Conservation (phyloP, 768 basidiomycete species). For the Fomitopsis serialis region DNA sequence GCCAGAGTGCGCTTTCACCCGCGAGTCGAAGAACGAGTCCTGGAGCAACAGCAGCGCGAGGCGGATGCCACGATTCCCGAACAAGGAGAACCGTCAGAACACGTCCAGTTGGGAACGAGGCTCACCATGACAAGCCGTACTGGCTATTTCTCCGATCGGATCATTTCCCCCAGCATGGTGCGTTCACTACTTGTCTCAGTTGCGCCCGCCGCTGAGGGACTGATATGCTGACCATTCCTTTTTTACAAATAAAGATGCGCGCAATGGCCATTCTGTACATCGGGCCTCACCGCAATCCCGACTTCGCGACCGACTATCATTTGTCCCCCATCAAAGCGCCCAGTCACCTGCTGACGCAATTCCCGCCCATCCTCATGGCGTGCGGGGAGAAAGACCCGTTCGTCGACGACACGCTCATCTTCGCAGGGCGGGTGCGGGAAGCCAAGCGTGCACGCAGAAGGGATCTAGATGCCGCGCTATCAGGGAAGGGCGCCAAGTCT, state of each 20-base stretch:
- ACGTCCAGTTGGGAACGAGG: constrained; percentile 68
- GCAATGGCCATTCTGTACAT: constrained; percentile 99
- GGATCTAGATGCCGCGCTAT: constrained; percentile 60
- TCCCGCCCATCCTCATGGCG: constrained; percentile 90
- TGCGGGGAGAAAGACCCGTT: constrained; percentile 94
- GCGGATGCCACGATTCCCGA: background rate
- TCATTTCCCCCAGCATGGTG: constrained; percentile 96
- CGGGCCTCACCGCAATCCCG: constrained; percentile 89
- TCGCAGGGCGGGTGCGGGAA: constrained; percentile 90
- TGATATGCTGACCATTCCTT: too few relatives aligned
- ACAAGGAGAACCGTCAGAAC: background rate
- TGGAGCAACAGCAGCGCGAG: constrained; percentile 1
- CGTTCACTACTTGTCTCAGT: constrained; percentile 25
- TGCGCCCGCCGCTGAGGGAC: too few relatives aligned
- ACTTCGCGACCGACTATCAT: constrained; percentile 93
- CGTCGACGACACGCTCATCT: constrained; percentile 96
- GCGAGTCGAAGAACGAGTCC: constrained; percentile 10
- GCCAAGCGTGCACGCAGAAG: constrained; percentile 82
- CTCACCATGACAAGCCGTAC: constrained; percentile 94
- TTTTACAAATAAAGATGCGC: constrained; percentile 76
- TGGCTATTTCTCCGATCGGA: constrained; percentile 89
- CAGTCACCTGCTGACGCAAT: constrained; percentile 75
- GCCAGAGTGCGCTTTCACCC: constrained; percentile 58
- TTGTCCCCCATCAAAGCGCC: constrained; percentile 94
- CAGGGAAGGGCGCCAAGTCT: constrained; percentile 57